phyloP scores from a whole-genome alignment of 2,329 filamentous ascomycete genomes.

The Cladophialophora bantiana region DNA sequence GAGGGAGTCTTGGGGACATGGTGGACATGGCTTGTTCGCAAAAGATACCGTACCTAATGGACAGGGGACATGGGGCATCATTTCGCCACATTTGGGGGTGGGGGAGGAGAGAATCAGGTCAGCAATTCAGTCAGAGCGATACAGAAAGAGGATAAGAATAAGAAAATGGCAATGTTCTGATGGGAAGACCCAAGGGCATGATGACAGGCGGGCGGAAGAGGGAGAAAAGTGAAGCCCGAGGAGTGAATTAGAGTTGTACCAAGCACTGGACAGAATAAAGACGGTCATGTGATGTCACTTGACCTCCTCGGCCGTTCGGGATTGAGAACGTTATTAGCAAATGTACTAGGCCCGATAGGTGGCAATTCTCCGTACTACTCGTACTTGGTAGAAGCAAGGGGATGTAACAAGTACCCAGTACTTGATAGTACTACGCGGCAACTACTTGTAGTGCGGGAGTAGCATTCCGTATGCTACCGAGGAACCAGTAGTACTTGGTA shows the following conservation, averaged over 20 bases:
- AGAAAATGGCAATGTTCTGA: background rate
- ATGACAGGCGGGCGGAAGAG: conserved; percentile 4
- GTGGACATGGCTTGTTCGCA: background rate
- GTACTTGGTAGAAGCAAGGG: no score
- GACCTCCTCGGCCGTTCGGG: background rate
- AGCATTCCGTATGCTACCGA: no score
- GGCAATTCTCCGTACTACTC: background rate
- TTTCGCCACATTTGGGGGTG: conserved; percentile 13
- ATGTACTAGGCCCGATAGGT: background rate
- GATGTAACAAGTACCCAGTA: no score
- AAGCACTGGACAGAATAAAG: background rate
- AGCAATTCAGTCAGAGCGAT: conserved; percentile 19
- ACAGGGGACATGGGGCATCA: background rate
- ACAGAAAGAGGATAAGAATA: conserved; percentile 12
- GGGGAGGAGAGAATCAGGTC: conserved; percentile 8
- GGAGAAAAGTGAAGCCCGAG: background rate
- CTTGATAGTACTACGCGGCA: no score
- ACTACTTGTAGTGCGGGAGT: no score
- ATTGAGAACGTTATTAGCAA: background rate
- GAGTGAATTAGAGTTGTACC: background rate
- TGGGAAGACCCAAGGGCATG: background rate
- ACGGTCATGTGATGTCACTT: conserved; percentile 21
- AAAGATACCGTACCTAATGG: background rate
- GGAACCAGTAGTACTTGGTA: no score
- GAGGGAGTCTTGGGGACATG: background rate